Evolutionary conservation across 768 basidiomycete genomes (phyloP).

Genomic region (Sutorius australiensis): DNA sequence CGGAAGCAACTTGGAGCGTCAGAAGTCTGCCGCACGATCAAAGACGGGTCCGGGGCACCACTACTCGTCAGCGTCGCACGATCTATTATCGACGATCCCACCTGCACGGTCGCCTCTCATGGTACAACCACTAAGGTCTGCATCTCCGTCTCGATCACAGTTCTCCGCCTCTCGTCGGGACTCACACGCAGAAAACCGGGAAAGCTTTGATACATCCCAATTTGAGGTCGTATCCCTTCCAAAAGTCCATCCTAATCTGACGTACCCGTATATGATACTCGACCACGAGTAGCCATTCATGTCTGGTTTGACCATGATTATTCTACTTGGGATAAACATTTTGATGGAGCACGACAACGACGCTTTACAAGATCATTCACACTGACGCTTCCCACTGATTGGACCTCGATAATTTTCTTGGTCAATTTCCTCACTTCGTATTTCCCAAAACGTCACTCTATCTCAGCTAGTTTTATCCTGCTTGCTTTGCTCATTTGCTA

Average conservation of each 20-base stretch:
- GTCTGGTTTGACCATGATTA: constrained; percentile 14
- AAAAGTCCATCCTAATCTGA: constrained; percentile 42
- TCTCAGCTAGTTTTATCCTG: constrained; percentile 15
- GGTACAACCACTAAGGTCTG: constrained; percentile 18
- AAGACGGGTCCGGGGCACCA: constrained; percentile 19
- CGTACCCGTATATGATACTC: constrained; percentile 55
- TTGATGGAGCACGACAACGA: constrained; percentile 8
- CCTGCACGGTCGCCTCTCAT: constrained; percentile 12
- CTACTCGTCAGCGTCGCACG: constrained; percentile 31
- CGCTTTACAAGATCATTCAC: constrained; percentile 12
- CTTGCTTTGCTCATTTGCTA: constrained; percentile 20
- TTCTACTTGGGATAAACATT: constrained; percentile 14
- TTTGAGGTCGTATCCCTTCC: constrained; percentile 61
- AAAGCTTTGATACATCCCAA: constrained; percentile 61
- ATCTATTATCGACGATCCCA: constrained; percentile 18
- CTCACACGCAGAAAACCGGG: constrained; percentile 35
- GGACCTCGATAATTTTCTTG: constrained; percentile 5
- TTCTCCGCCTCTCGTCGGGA: constrained; percentile 22
- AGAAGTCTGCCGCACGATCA: constrained; percentile 17
- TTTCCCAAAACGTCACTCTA: constrained; percentile 9
- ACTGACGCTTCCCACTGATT: constrained; percentile 8
- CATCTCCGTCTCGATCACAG: constrained; percentile 29
- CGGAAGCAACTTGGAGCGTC: constrained; percentile 31
- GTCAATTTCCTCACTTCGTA: constrained; percentile 5
- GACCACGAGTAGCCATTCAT: constrained; percentile 37